A percentile compares a stretch with the other conserved stretches of the same genome.
These are phyloP conservation scores for Fusarium marasasianum DNA, from an alignment of 2,329 filamentous ascomycete species.

Conservation along the genomic window DNA sequence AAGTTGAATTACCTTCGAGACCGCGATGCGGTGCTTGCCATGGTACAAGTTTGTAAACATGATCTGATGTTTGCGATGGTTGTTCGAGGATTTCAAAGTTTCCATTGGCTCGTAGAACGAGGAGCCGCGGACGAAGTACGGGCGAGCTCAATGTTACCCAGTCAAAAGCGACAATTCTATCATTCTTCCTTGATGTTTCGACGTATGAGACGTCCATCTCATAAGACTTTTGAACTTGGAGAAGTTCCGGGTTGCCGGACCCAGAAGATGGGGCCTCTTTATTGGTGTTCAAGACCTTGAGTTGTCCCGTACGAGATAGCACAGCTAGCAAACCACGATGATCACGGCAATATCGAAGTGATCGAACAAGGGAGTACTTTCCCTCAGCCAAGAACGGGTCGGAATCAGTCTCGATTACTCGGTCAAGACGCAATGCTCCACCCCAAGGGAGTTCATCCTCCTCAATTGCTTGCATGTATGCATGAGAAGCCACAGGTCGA, in stretches of 20 bases:
- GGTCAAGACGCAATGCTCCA: conserved; percentile 66
- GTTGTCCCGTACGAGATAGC: conserved; percentile 69
- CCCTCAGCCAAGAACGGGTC: conserved; percentile 61
- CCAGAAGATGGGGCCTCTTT: conserved; percentile 60
- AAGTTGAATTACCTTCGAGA: conserved; percentile 56
- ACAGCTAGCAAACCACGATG: conserved; percentile 69
- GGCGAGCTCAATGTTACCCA: conserved; percentile 70
- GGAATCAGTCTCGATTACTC: conserved; percentile 64
- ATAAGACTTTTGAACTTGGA: conserved; percentile 67
- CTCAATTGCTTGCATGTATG: conserved; percentile 67
- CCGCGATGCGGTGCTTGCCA: conserved; percentile 69
- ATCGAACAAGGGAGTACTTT: conserved; percentile 69
- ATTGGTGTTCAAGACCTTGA: conserved; percentile 68
- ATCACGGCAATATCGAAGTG: conserved; percentile 70
- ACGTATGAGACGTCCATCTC: conserved; percentile 69
- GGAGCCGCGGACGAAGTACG: conserved; percentile 64
- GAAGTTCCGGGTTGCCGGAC: conserved; percentile 64
- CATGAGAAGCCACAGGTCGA: conserved; percentile 60
- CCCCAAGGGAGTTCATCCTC: conserved; percentile 71
- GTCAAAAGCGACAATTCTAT: conserved; percentile 74
- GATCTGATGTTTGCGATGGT: conserved; percentile 65
- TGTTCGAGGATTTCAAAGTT: conserved; percentile 70
- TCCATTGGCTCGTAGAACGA: conserved; percentile 69
- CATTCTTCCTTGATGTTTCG: conserved; percentile 61
- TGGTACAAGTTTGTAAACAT: conserved; percentile 68